Evolutionary conservation across 2,329 filamentous ascomycete species (phyloP), one percentile per base, ranked within the genome.

Genomic region (Penicillium olsonii): DNA sequence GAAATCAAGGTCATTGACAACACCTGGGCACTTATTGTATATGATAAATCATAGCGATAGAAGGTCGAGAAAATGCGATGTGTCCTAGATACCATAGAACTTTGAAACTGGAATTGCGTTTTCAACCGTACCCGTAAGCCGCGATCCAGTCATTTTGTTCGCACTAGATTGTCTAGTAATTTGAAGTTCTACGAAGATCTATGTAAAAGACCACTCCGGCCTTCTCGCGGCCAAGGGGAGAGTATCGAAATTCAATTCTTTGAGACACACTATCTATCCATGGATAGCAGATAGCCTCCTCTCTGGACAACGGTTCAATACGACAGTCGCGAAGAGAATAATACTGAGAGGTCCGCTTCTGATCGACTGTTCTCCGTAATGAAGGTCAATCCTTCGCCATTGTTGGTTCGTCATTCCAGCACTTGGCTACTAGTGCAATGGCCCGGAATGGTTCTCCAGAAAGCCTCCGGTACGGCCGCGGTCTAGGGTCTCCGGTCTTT

Each of bases 141-240:
- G 59, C 56, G 59, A 62, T 56, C 59, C 59, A 61, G 59, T 62
- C 59, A 61, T 62, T 62, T 59, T 61, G 47, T 34, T 47, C 44
- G 39, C 39, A 39, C 46, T 39, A 44, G 41, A 41, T 38, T 33
- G 43, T 48, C 49, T 39, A 55, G 54, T 53, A 58, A 53, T 58
- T 56, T 52, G 53, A 56, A 56, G 44, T 38, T 34, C 24, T 48
- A 37, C 12, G 29, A 33, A 33, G 29, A 31, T 31, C 29, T n/a
- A n/a, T n/a, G n/a, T n/a, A n/a, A n/a, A n/a, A n/a, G n/a, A n/a
- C n/a, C n/a, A n/a, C n/a, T n/a, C n/a, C n/a, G n/a, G 8, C 22
- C 22, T 24, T 4, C 8, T 8, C 22, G 8, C 22, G 22, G 22
- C 22, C 22, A 24, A 24, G 22, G 8, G 22, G 22, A 24, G 8